These are phyloP conservation scores for Waitea zeae DNA, from an alignment of 1,284 basidiomycete genomes.

Conservation along the genomic window DNA sequence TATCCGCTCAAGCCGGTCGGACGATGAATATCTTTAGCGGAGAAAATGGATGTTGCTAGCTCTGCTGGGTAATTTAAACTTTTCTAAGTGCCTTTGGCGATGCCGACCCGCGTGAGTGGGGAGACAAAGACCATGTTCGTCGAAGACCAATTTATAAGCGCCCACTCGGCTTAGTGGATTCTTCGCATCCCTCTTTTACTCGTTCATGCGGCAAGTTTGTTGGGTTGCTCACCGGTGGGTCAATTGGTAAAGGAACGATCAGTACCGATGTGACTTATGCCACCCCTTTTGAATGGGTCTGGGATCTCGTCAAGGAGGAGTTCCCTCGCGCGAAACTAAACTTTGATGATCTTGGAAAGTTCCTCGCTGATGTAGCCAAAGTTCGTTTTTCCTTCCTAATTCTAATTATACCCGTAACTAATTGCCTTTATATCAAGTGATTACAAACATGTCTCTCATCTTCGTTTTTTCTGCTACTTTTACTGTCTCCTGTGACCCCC, in stretches of 20 bases:
- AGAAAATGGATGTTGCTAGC: no score
- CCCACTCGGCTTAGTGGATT: no score
- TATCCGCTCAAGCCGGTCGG: no score
- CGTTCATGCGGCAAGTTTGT: conserved; percentile 15
- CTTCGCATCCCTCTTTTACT: no score
- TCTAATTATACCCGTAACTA: not conserved
- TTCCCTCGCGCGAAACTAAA: conserved; percentile 15
- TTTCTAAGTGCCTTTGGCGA: no score
- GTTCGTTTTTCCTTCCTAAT: conserved; percentile 7
- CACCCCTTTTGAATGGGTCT: conserved; percentile 16
- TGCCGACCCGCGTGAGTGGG: no score
- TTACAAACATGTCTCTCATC: not conserved
- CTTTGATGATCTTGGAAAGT: conserved; percentile 4
- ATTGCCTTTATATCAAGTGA: not conserved
- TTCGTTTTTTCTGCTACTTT: not conserved
- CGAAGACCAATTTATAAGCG: no score
- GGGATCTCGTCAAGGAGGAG: conserved; percentile 12
- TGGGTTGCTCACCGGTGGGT: conserved; percentile 16
- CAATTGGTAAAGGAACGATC: conserved; percentile 9
- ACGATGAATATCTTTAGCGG: no score
- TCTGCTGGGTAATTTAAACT: no score
- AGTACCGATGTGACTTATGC: conserved; percentile 16
- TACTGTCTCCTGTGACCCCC: no score
- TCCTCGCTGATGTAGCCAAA: conserved; percentile 6
- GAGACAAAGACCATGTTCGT: no score